Conservation (phyloP, 2,329 filamentous ascomycete species). For the Penicillium sclerotigenum region DNA sequence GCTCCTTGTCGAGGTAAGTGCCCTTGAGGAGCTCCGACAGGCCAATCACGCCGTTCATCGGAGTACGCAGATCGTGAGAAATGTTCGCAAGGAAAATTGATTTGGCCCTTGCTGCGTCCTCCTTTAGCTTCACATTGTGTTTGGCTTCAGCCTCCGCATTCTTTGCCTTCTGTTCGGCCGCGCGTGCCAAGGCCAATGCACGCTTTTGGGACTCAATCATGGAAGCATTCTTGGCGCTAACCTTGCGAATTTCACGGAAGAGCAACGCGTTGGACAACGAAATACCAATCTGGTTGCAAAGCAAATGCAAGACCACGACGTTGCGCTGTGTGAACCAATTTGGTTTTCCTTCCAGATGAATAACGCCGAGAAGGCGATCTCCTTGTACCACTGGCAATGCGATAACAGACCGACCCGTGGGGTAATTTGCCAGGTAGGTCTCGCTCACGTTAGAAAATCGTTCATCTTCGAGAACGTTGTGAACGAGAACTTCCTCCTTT, state of each 20-base stretch:
- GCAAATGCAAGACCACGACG: slow-evolving; percentile 50
- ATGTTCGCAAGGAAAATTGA: slow-evolving; percentile 98
- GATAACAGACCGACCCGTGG: slow-evolving; percentile 59
- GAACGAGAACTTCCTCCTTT: slow-evolving; percentile 61
- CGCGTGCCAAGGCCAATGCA: slow-evolving; percentile 59
- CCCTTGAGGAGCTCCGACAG: slow-evolving; percentile 61
- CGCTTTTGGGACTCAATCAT: slow-evolving; percentile 66
- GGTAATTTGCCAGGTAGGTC: slow-evolving; percentile 54
- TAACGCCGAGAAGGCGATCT: slow-evolving; percentile 57
- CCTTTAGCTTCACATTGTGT: slow-evolving; percentile 63
- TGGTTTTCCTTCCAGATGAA: slow-evolving; percentile 61
- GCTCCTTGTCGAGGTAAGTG: slow-evolving; percentile 55
- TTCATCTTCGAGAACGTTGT: slow-evolving; percentile 63
- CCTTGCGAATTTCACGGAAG: slow-evolving; percentile 59
- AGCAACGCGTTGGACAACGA: slow-evolving; percentile 63
- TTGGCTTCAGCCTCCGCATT: slow-evolving; percentile 62
- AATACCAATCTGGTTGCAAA: slow-evolving; percentile 64
- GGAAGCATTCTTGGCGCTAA: slow-evolving; percentile 61
- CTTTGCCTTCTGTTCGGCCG: slow-evolving; percentile 63
- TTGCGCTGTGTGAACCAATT: slow-evolving; percentile 63
- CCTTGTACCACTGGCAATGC: slow-evolving; percentile 62
- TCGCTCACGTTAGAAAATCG: slow-evolving; percentile 61
- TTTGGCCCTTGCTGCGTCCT: slow-evolving; percentile 69
- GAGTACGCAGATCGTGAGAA: slow-evolving; percentile 81
- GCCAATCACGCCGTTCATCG: slow-evolving; percentile 90